A percentile compares a stretch with the other conserved stretches of the same genome.
Conservation (phyloP, 2,329 filamentous ascomycete species). For the Fusarium caatingaense region DNA sequence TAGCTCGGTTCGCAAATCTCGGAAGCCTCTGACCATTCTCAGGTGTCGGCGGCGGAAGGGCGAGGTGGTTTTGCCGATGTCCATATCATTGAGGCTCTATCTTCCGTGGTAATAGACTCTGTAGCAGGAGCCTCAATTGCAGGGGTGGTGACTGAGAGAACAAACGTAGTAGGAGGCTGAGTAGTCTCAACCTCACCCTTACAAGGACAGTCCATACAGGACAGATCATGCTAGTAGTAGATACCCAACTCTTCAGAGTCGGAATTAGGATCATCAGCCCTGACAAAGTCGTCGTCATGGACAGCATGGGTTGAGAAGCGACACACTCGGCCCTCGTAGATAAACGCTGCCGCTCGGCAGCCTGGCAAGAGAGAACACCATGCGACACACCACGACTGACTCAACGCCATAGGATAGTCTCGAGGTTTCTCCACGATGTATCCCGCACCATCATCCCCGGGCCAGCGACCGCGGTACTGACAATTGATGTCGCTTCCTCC, state of each 20-base stretch:
- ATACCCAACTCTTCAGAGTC: constrained; percentile 6
- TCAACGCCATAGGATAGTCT: constrained; percentile 11
- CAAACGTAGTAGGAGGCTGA: background rate
- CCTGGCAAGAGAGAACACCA: constrained; percentile 8
- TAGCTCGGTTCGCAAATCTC: background rate
- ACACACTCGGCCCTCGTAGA: background rate
- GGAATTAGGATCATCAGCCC: constrained; percentile 3
- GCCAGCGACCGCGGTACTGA: constrained; percentile 13
- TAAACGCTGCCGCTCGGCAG: constrained; percentile 3
- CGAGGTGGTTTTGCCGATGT: background rate
- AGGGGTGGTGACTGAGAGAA: background rate
- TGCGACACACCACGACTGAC: constrained; percentile 15
- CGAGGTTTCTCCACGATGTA: constrained; percentile 3
- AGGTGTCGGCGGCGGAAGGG: background rate
- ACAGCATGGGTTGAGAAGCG: constrained; percentile 10
- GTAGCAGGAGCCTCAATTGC: background rate
- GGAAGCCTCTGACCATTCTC: background rate
- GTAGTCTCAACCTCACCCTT: background rate
- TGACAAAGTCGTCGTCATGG: constrained; percentile 5
- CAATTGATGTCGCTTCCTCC: background rate
- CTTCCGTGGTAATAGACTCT: background rate
- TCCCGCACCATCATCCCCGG: background rate
- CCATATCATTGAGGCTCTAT: background rate
- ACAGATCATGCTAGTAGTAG: constrained; percentile 14
- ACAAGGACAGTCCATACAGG: constrained; percentile 12